phyloP scores from a whole-genome alignment of 2,329 filamentous ascomycete genomes.

The Drechslerella stenobrocha region DNA sequence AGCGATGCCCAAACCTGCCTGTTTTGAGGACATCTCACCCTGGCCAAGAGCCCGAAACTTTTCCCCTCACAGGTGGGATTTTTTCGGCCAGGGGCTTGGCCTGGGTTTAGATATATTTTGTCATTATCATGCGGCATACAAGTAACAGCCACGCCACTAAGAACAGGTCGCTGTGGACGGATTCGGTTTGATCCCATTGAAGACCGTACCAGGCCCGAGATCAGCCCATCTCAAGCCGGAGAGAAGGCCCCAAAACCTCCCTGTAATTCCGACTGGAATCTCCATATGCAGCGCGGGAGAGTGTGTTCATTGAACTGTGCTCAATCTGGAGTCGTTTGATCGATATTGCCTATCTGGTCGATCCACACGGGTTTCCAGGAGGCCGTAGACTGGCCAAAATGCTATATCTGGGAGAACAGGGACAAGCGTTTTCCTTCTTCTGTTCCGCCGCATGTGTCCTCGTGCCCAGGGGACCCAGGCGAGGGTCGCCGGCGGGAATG shows the following conservation, averaged over 20 bases:
- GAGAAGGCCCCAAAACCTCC: neutral
- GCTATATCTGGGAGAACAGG: constrained; percentile 8
- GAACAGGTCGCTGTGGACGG: constrained; percentile 10
- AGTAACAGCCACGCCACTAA: too few species aligned
- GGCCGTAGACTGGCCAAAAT: constrained; percentile 7
- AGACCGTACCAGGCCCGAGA: neutral
- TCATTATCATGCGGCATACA: constrained; percentile 26
- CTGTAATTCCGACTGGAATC: neutral
- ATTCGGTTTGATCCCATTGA: neutral
- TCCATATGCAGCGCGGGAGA: neutral
- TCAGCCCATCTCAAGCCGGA: neutral
- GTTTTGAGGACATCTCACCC: neutral
- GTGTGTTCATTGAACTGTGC: neutral
- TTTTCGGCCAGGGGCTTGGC: too few species aligned
- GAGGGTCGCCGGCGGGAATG: neutral
- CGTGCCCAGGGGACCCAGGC: constrained; percentile 22
- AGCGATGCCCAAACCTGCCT: constrained; percentile 1
- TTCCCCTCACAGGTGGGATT: too few species aligned
- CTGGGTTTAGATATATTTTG: constrained; percentile 32
- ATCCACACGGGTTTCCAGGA: constrained; percentile 18
- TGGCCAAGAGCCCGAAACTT: neutral
- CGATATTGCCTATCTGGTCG: constrained; percentile 23
- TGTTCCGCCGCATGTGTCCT: constrained; percentile 22
- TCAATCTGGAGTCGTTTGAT: neutral
- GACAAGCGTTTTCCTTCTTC: constrained; percentile 19